Base-by-base conservation (phyloP, 176 grass and related monocot species). In the Aegilops sharonensis region DNA sequence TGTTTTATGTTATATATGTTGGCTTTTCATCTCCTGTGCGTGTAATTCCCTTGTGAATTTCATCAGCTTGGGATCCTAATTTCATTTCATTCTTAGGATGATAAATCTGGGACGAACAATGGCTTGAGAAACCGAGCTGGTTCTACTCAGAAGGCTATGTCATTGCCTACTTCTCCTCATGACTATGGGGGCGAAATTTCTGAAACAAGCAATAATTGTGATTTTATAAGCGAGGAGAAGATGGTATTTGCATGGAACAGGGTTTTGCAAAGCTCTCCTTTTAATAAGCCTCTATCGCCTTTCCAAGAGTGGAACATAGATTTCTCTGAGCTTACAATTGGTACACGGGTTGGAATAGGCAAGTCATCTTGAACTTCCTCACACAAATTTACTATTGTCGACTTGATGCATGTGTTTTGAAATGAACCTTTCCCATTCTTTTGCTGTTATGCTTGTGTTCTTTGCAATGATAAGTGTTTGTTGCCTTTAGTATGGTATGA, bases 271-370 rank as follows among this genome's bases (percentile, higher is more conserved):
- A 91, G 88, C 23, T 96, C 92, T 59, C 85, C 92, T 50, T 99
- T 94, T 75, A 93, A 93, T 74, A 99, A 89, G 57, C 94, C 97
- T 85, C 85, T 96, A 61, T 81, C 96, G 78, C 97, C 94, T 66
- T 99, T 99, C 87, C 92, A 99, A 85, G 97, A 99, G 87, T 99
- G 97, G 94, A 94, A 93, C 73, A 94, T 99, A 88, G 94, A 97
- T 91, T 99, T 97, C 82, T 93, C 92, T 27, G 97, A 99, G 83
- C 83, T 97, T 81, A 99, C 94, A 79, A 95, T 94, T 93, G 97
- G 97, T 52, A 99, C 97, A 52, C 87, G 97, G 72, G 97, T 99
- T 89, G 94, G 97, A 83, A 99, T 99, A 94, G 97, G 97, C 84
- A 92, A 94, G 87, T 84, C 70, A 75, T 63, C 67, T 64, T 69